Base-by-base conservation (phyloP, 139 green algal genomes). In the Nannochloris sp. region DNA sequence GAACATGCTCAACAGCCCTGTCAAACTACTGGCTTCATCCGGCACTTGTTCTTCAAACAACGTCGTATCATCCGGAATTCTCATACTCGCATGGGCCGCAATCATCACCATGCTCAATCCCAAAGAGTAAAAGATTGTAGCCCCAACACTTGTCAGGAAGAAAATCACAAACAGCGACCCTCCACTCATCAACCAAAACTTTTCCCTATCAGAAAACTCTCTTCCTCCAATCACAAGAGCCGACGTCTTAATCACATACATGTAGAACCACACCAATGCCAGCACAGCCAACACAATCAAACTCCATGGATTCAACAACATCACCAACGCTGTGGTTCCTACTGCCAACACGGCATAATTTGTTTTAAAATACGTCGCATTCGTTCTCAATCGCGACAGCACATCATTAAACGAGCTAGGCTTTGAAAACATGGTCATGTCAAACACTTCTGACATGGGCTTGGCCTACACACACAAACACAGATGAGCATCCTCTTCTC, bases 111-210 rank as follows among this genome's bases (percentile, higher is more conserved):
- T 44, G 60, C 78, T 82, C 37, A 93, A 63, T 19, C 75, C 82
- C 5, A 95, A 63, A 2, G 88, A 87, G 21, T 81, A 88, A 71
- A 97, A 93, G 29, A 97, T 75, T 3, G 90, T 73, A 7, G 78
- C 81, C 0, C 85, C 91, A 9, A 96, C 89, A 37, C 78, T 88
- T 75, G 91, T 95, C 12, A 97, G 60, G 69, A 96, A 92, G 76
- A 97, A 97, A 5, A 96, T 76, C 16, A 86, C 67, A 19, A 96
- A 64, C 31, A 90, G 79, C 6, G 81, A 90, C 3, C 86, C 57
- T 15, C 57, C 85, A 7, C 74, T 72, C 70, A 95, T 88, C 1
- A 71, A 81, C 27, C 95, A 60, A 24, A 96, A 75, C 71, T 92
- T 93, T 62, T 96, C 87, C 2, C 82, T 77, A 5, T 95, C 82